Evolutionary conservation across 495 filamentous ascomycete genomes (phyloP), one percentile per base, ranked within the genome.

Genomic region (Penicillium canescens): DNA sequence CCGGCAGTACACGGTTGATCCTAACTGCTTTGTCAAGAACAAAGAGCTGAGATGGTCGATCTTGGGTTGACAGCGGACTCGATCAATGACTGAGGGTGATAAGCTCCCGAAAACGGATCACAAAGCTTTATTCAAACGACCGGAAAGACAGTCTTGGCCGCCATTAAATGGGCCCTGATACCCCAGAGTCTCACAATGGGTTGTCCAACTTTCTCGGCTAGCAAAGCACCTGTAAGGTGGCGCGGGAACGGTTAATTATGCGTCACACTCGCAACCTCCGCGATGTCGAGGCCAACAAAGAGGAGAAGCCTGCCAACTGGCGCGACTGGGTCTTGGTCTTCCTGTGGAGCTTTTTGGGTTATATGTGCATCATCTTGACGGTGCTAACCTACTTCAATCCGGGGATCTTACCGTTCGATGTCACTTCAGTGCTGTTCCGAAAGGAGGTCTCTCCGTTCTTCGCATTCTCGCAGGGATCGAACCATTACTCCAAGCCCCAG

Each of bases 401-500:
- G 1, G 57, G 57, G 1, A 49, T 66, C 1, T 23, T 69, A 13
- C 54, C 55, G n/a, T 42, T 67, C 16, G 57, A 65, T 18, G 52
- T 64, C 12, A 47, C 61, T 0, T 54, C 58, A 8, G 26, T 65
- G 14, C 16, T 72, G n/a, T 60, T 66, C 52, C 64, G 58, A 16
- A 65, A 57, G 33, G 39, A 59, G 8, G 50, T 59, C 1, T 61
- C 63, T 11, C 69, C 68, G 4, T 71, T 69, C 46, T 66, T 57
- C 49, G 69, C 69, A 10, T 72, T 66, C 41, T 72, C 69, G 26
- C 60, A 56, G 3, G 59, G 57, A 4, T 60, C 60, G 8, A 62
- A 54, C 4, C 56, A 62, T 48, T 74, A 70, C 48, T 54, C 67
- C 28, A 81, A 80, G 52, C 77, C 78, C 3, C 46, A 55, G 9